Percentiles rank a stretch among this genome's conserved stretches.
phyloP scores from a whole-genome alignment of 2,329 filamentous ascomycete genomes.

The Aspergillus sclerotialis region DNA sequence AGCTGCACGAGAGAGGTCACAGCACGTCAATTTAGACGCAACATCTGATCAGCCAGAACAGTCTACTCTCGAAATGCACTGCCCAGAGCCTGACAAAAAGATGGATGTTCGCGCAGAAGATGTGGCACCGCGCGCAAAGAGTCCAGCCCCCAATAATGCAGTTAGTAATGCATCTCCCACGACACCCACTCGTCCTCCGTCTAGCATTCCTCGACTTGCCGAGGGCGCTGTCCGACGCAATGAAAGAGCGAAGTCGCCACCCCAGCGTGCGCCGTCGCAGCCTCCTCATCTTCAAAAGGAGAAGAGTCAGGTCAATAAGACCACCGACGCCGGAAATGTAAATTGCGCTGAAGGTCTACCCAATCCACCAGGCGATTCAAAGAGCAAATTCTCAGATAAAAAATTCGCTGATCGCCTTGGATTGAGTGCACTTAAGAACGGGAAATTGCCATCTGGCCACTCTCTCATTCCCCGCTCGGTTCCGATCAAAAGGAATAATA shows the following conservation, averaged over 20 bases:
- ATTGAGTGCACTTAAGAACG: constrained; percentile 56
- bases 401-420: constrained; percentile 69
- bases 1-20: constrained; percentile 46
- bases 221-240: constrained; percentile 31
- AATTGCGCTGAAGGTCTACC: constrained; percentile 14
- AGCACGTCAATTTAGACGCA: constrained; percentile 56
- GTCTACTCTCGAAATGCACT: neutral
- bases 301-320: constrained; percentile 13
- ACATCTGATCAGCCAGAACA: constrained; percentile 20
- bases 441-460: constrained; percentile 40
- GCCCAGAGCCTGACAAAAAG: constrained; percentile 3
- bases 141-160: constrained; percentile 4
- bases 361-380: constrained; percentile 21
- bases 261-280: constrained; percentile 46
- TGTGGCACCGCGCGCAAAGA: constrained; percentile 4
- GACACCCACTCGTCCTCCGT: constrained; percentile 24
- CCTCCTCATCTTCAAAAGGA: constrained; percentile 34
- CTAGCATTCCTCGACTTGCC: constrained; percentile 33
- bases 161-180: no score
- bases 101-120: constrained; percentile 5
- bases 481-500: constrained; percentile 57
- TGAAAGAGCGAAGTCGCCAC: constrained; percentile 37
- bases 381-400: constrained; percentile 53
- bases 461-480: constrained; percentile 88
- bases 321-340: constrained; percentile 13